Percentiles rank a stretch among this genome's conserved stretches.
These are phyloP conservation scores for Rostrohypoxylon terebratum DNA, from an alignment of 495 filamentous ascomycete genomes.

Conservation along the genomic window DNA sequence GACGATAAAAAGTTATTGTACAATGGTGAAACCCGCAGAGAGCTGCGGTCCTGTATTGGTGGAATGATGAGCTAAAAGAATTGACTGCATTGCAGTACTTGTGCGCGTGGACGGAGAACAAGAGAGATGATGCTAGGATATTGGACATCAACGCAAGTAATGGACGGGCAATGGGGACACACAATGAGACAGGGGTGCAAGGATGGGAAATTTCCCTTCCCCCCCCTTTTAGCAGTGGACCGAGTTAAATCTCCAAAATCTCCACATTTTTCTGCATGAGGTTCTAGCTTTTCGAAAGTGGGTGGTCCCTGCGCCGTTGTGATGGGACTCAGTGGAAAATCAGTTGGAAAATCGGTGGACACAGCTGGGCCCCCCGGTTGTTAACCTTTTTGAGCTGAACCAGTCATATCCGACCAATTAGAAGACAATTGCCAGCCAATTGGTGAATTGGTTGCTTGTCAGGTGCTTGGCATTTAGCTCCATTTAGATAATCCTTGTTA, in stretches of 20 bases:
- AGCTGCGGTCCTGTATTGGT: neutral
- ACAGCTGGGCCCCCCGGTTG: neutral
- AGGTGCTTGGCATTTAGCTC: slow-evolving; percentile 16
- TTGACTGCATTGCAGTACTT: slow-evolving; percentile 2
- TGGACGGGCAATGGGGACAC: neutral
- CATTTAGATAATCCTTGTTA: slow-evolving; percentile 25
- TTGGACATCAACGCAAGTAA: slow-evolving; percentile 23
- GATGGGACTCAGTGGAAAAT: slow-evolving; percentile 34
- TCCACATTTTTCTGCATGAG: slow-evolving; percentile 19
- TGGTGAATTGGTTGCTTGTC: slow-evolving; percentile 29
- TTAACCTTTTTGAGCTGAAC: slow-evolving; percentile 40
- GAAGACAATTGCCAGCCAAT: slow-evolving; percentile 35
- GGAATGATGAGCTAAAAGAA: neutral
- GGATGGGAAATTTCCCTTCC: slow-evolving; percentile 29
- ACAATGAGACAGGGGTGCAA: neutral
- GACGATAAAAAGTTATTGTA: neutral
- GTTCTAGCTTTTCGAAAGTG: neutral
- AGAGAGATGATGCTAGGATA: slow-evolving; percentile 5
- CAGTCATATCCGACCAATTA: slow-evolving; percentile 42
- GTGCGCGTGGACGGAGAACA: neutral
- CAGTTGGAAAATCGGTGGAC: slow-evolving; percentile 7
- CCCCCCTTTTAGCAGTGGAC: slow-evolving; percentile 38
- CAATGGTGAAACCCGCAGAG: neutral
- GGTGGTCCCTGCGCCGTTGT: slow-evolving; percentile 24
- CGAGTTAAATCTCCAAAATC: slow-evolving; percentile 25